A percentile compares a stretch with the other conserved stretches of the same genome.
phyloP scores from a whole-genome alignment of 306 rosid species.

The Erythrophleum fordii region DNA sequence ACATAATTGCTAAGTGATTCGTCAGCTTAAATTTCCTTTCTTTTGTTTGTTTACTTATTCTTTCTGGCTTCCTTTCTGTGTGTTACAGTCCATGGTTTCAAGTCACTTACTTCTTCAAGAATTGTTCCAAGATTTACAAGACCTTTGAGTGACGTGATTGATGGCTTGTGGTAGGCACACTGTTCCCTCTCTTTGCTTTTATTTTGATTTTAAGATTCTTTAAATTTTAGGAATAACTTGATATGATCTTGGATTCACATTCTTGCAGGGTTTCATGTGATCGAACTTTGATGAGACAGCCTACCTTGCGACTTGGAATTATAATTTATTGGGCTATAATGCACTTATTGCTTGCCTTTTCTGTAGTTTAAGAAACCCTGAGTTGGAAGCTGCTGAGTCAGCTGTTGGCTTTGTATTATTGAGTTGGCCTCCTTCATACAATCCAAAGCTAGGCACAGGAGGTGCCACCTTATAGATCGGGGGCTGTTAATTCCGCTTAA shows the following conservation, averaged over 20 bases:
- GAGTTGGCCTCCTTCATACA: conserved; percentile 23
- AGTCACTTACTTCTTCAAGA: conserved; percentile 86
- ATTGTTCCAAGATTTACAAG: conserved; percentile 87
- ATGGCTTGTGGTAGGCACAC: conserved; percentile 86
- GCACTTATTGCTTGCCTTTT: conserved; percentile 81
- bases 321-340: conserved; percentile 85
- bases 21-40: neutral
- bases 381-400: conserved; percentile 38
- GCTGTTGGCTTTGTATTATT: conserved; percentile 22
- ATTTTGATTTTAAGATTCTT: conserved; percentile 4
- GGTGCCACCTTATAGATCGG: conserved; percentile 19
- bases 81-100: conserved; percentile 88
- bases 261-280: conserved; percentile 93
- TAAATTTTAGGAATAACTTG: conserved; percentile 26
- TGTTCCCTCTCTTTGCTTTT: conserved; percentile 21
- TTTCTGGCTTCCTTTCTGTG: conserved; percentile 33
- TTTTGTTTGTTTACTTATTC: neutral
- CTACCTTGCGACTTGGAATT: conserved; percentile 81
- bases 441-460: conserved; percentile 3
- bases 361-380: conserved; percentile 71
- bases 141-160: conserved; percentile 84
- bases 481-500: conserved; percentile 25
- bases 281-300: conserved; percentile 93
- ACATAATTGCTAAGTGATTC: conserved; percentile 8
- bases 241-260: conserved; percentile 4